Base-by-base conservation (phyloP, 805 yeast genomes). In the Danielozyma ontarioensis region DNA sequence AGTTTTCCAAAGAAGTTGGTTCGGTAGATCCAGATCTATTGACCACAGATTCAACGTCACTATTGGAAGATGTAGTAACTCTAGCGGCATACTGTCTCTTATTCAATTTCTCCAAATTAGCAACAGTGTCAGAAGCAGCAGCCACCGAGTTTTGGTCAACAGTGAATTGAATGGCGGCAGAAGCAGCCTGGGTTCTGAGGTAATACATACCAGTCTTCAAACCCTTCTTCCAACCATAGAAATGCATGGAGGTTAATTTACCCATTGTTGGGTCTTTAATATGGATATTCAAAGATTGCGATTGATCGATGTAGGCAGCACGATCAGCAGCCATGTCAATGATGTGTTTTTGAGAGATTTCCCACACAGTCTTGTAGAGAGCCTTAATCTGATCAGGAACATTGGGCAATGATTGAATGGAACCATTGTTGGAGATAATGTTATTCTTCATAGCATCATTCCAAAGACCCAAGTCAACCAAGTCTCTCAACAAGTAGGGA, bases 141-240 rank as follows among this genome's bases (percentile, higher is more conserved):
- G 35, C 57, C 36, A 61, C 68, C 16, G 73, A 56, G 41, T 52
- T 51, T 36, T 71, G 64, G 47, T 72, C 75, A 29, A 72, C 70
- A 16, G 76, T 65, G 62, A 88, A 90, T 68, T 90, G 95, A 55
- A 93, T 93, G 30, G 98, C 97, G 32, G 95, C 84, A 27, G 96
- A 77, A 14, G 98, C 98, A 40, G 97, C 96, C 72, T 86, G 95
- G 8, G 97, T 90, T 64, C 97, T 81, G 60, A 93, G 70, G 64
- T 93, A 93, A 72, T 93, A 93, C 94, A 93, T 90, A 53, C 98
- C 98, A 4, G 98, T 93, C 74, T 93, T 93, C 57, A 93, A 75
- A 40, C 98, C 98, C 70, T 84, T 87, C 70, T 85, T 84, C 98
- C 98, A 93, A 30, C 96, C 97, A 57, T 93, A 90, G 72, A 93